Percentiles rank a stretch among this genome's conserved stretches.
These are phyloP conservation scores for Elsinoe ampelina DNA, from an alignment of 2,329 filamentous ascomycete species.

Conservation along the genomic window DNA sequence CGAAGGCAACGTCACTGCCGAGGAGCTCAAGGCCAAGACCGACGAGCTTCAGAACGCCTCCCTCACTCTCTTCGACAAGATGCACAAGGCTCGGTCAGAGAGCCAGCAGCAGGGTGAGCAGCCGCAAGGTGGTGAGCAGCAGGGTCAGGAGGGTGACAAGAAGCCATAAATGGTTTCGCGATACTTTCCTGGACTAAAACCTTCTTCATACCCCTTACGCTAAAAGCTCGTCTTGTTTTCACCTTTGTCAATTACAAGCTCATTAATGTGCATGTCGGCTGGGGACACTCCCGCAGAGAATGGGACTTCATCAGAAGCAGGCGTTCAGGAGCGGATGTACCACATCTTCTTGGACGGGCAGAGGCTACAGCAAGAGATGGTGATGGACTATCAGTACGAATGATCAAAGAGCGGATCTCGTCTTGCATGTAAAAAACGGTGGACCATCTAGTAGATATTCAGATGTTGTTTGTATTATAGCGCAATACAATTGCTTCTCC, in stretches of 20 bases:
- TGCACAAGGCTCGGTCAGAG: slow-evolving; percentile 82
- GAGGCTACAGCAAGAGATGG: background rate
- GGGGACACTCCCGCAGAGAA: background rate
- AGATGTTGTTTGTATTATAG: slow-evolving; percentile 1
- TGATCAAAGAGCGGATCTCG: slow-evolving; percentile 7
- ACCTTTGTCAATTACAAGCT: slow-evolving; percentile 3
- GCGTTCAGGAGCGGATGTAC: slow-evolving; percentile 7
- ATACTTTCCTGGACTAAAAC: background rate
- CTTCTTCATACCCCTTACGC: background rate
- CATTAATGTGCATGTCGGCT: slow-evolving; percentile 8
- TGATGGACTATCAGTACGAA: background rate
- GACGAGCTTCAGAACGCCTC: slow-evolving; percentile 94
- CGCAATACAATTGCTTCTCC: slow-evolving; percentile 9
- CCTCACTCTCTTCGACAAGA: slow-evolving; percentile 98
- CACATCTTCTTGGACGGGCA: background rate
- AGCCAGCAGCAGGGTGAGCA: slow-evolving; percentile 38
- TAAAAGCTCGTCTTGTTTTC: slow-evolving; percentile 8
- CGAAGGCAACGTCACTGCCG: slow-evolving; percentile 74
- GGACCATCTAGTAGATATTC: slow-evolving; percentile 10
- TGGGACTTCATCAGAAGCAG: slow-evolving; percentile 4
- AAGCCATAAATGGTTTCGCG: slow-evolving; percentile 46
- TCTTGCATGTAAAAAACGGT: slow-evolving; percentile 8
- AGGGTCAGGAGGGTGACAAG: slow-evolving; percentile 58
- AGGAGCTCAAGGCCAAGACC: slow-evolving; percentile 96
- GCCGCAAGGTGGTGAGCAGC: slow-evolving; percentile 30